Conservation (phyloP, 345 rosid species). For the Arabidopsis thaliana region DNA sequence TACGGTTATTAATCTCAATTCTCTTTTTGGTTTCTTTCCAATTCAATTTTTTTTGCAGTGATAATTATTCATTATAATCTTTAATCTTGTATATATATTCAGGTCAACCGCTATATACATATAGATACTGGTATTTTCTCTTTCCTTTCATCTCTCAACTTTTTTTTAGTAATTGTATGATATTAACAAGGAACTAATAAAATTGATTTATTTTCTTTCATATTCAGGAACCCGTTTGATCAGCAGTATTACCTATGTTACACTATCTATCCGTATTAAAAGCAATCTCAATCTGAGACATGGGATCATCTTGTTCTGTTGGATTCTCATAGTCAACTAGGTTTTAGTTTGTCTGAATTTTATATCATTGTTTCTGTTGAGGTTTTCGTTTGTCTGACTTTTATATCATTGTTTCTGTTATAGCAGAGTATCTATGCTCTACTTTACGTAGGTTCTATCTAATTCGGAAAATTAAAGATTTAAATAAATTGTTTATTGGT, state of each 20-base stretch:
- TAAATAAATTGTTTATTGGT: background rate
- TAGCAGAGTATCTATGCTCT: background rate
- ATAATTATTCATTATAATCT: background rate
- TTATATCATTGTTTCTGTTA: conserved; percentile 26
- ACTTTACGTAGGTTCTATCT: conserved; percentile 24
- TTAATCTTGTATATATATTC: conserved; percentile 4
- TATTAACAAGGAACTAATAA: conserved; percentile 1
- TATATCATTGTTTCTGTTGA: background rate
- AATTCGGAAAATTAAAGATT: background rate
- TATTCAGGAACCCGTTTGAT: conserved; percentile 1
- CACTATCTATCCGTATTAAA: background rate
- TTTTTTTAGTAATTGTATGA: background rate
- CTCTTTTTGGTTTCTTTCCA: background rate
- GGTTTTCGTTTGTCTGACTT: conserved; percentile 4
- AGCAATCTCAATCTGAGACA: conserved; percentile 1
- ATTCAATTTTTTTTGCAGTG: background rate
- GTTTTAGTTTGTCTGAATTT: background rate
- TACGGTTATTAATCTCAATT: conserved; percentile 2
- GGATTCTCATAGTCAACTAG: background rate
- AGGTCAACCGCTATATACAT: background rate
- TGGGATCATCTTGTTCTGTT: conserved; percentile 12
- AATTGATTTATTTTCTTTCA: background rate
- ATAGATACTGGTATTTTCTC: conserved; percentile 13
- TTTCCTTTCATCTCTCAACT: conserved; percentile 20
- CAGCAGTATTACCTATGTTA: background rate